phyloP scores from a whole-genome alignment of 1,284 basidiomycete genomes.

The Boletus calvinii region DNA sequence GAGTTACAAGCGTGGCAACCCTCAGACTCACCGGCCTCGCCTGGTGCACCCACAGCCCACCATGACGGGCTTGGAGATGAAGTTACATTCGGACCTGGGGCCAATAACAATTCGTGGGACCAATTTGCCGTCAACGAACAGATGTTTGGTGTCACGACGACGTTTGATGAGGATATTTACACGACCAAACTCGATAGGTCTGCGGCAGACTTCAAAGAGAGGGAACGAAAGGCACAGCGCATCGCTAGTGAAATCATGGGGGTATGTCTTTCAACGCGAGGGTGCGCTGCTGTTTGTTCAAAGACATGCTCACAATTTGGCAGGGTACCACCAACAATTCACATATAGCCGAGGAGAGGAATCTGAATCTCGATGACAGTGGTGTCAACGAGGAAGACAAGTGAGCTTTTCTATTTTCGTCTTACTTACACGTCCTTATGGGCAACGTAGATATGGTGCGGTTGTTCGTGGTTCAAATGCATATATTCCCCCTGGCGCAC shows the following conservation, averaged over 20 bases:
- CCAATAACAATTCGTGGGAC: slow-evolving; percentile 72
- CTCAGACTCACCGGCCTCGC: slow-evolving; percentile 27
- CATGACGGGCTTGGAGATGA: slow-evolving; percentile 50
- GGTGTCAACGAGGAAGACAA: slow-evolving; percentile 94
- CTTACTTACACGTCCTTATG: slow-evolving; percentile 18
- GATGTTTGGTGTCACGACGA: slow-evolving; percentile 88
- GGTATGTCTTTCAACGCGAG: slow-evolving; percentile 44
- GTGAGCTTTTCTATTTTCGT: slow-evolving; percentile 42
- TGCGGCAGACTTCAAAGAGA: slow-evolving; percentile 84
- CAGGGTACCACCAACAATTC: slow-evolving; percentile 73
- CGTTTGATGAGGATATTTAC: slow-evolving; percentile 93
- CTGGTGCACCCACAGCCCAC: slow-evolving; percentile 21
- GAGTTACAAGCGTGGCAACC: slow-evolving; percentile 84
- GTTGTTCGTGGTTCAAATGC: slow-evolving; percentile 88
- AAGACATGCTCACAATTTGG: slow-evolving; percentile 7
- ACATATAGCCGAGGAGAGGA: slow-evolving; percentile 91
- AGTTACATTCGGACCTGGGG: slow-evolving; percentile 62
- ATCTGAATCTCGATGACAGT: slow-evolving; percentile 65
- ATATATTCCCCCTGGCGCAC: slow-evolving; percentile 89
- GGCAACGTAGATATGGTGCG: slow-evolving; percentile 74
- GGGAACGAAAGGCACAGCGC: slow-evolving; percentile 84
- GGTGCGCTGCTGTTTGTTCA: background rate
- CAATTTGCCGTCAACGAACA: slow-evolving; percentile 95
- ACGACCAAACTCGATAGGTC: slow-evolving; percentile 92
- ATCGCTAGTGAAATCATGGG: slow-evolving; percentile 91